Evolutionary conservation across 2,329 filamentous ascomycete species (phyloP).

Genomic region (Colletotrichum orchidophilum): DNA sequence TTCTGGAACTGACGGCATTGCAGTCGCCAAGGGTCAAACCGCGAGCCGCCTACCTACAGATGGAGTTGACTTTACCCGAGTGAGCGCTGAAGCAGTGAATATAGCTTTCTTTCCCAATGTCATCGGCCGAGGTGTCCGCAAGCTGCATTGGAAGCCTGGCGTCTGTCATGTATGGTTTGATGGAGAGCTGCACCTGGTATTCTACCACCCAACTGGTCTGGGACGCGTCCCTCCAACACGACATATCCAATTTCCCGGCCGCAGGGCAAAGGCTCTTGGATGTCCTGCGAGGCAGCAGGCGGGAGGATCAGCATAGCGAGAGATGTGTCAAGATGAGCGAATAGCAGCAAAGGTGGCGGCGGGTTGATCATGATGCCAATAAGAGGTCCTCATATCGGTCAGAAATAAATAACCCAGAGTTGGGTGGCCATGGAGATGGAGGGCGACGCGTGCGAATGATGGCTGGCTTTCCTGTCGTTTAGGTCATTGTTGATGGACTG

Average conservation of each 20-base stretch:
- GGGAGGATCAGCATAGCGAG: not conserved
- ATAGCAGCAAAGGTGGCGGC: not conserved
- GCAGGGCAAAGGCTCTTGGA: constrained; percentile 16
- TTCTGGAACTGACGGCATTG: constrained; percentile 28
- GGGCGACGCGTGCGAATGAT: not conserved
- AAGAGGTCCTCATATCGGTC: constrained; percentile 12
- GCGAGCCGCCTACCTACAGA: not conserved
- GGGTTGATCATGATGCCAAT: not conserved
- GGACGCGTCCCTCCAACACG: constrained; percentile 24
- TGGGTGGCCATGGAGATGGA: not conserved
- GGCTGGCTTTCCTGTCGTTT: not conserved
- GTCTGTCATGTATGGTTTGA: constrained; percentile 25
- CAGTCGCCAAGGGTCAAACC: constrained; percentile 16
- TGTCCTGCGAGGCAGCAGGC: constrained; percentile 8
- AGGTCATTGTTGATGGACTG: not conserved
- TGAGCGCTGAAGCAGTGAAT: not conserved
- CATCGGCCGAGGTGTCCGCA: not conserved
- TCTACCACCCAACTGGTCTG: constrained; percentile 7
- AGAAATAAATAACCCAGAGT: not conserved
- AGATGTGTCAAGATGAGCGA: not conserved
- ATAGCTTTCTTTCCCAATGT: not conserved
- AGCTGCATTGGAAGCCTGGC: constrained; percentile 3
- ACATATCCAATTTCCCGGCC: constrained; percentile 20
- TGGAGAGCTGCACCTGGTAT: constrained; percentile 15
- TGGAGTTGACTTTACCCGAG: not conserved